Base-by-base conservation (phyloP, 768 basidiomycete species). In the Russula vinacea region DNA sequence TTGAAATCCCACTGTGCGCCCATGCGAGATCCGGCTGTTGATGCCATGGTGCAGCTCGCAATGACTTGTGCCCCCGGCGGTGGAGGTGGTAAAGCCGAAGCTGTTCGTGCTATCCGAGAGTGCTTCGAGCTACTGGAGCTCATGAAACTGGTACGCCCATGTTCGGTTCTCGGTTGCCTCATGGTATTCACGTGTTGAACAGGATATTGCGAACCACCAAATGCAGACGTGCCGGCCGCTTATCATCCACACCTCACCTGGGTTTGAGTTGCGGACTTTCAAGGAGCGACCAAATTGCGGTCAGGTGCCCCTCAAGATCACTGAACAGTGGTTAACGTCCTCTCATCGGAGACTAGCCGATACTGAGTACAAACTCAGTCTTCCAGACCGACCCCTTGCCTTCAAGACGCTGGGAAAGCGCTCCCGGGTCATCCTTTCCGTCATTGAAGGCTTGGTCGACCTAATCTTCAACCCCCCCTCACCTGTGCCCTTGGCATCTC, bases 161-260 rank as follows among this genome's bases (percentile, higher is more conserved):
- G 42, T 52, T 37, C 51, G 37, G 65, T 39, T 60, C 32, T 47
- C 66, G 55, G 62, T 67, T 13, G 14, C 65, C 45, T 54, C 62
- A 40, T 65, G 66, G 52, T 56, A 19, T 69, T 57, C 68, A 73
- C 45, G 71, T 68, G 65, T 68, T 53, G 57, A 65, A 45, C 71
- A 96, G 94, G 94, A 97, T 74, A 94, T 97, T 66, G 94, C 94
- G 32, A 97, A 97, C 73, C 94, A 96, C 76, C 94, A 96, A 76
- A 83, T 97, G 37, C 89, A 93, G 72, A 88, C 90, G 37, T 81
- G 95, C n/a, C 87, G 94, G 56, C 92, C 93, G n/a, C 92, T 88
- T 78, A 83, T 97, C 62, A 81, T 91, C 69, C 84, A 87, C 64
- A 86, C 87, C 44, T 86, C 94, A 1, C 85, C 87, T 24, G 84